Conservation (phyloP, 2,329 filamentous ascomycete species). For the Triangularia verruculosa region DNA sequence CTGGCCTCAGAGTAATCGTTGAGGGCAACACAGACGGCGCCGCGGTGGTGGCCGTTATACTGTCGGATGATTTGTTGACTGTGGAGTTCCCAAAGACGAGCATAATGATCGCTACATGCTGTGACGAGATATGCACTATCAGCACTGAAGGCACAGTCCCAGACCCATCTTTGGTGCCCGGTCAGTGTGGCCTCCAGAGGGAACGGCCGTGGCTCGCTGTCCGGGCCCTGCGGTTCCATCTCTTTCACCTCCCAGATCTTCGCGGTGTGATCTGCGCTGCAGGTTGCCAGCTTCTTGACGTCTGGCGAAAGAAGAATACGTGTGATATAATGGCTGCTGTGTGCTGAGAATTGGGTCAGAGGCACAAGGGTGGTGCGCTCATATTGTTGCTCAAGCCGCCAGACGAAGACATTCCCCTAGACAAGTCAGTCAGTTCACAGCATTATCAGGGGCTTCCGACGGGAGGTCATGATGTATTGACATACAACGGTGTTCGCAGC, state of each 20-base stretch:
- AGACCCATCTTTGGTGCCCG: slow-evolving; percentile 93
- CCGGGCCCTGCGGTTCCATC: slow-evolving; percentile 45
- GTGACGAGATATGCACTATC: slow-evolving; percentile 92
- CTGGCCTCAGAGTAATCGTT: slow-evolving; percentile 75
- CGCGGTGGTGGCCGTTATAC: slow-evolving; percentile 91
- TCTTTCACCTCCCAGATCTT: slow-evolving; percentile 93
- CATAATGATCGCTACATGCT: slow-evolving; percentile 90
- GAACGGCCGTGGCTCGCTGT: slow-evolving; percentile 56
- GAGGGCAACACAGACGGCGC: slow-evolving; percentile 86
- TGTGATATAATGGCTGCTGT: slow-evolving; percentile 84
- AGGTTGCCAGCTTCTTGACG: slow-evolving; percentile 90
- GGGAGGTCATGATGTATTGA: neutral
- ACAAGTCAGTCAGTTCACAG: slow-evolving; percentile 5
- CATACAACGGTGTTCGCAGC: slow-evolving; percentile 86
- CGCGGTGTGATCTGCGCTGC: slow-evolving; percentile 87
- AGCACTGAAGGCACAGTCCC: slow-evolving; percentile 94
- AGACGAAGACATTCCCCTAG: slow-evolving; percentile 95
- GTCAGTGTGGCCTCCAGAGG: slow-evolving; percentile 83
- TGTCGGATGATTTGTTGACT: slow-evolving; percentile 89
- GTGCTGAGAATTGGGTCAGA: slow-evolving; percentile 83
- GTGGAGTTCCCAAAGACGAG: slow-evolving; percentile 81
- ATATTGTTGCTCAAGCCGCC: slow-evolving; percentile 82
- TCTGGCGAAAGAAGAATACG: slow-evolving; percentile 88
- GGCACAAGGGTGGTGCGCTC: slow-evolving; percentile 83
- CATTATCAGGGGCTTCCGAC: neutral